Evolutionary conservation across 805 yeast genomes (phyloP), one percentile per base, ranked within the genome.

Genomic region (Kuraishia floccosa): DNA sequence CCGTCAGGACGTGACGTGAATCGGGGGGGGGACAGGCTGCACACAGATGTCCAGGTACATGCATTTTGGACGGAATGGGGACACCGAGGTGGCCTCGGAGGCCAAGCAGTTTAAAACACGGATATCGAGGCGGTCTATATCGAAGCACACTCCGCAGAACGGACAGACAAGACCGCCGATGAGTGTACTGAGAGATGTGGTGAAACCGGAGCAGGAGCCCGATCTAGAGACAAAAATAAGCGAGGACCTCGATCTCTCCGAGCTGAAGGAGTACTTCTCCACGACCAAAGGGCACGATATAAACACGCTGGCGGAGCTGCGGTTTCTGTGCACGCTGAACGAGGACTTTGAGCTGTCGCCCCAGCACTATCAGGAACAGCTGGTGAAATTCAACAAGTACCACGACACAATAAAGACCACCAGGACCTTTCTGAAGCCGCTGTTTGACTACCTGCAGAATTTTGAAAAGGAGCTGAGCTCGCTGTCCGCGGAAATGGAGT

Each of bases 401-500:
- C 44, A 51, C 32, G 28, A 40, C 4, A 42, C 49, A 7, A 39
- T 63, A 4, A 38, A 46, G 22, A 32, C 38, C 10, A 55, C 63
- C n/a, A 41, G 59, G 24, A 36, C 46, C 2, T 57, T 54, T 31
- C 39, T 74, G 24, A 50, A 46, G 23, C 80, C 83, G 3, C 54
- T 82, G 20, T 69, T 68, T 35, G 49, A 52, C 1, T 71, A 74
- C 35, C 54, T 84, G 29, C 46, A 47, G 8, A 52, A 57, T 20
- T 83, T 86, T 52, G 77, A 77, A 44, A 35, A 44, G 3, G 78
- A 78, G 36, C 60, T 80, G 33, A 56, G 65, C 6, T 56, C 62
- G 17, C 54, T 77, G 25, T 72, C 84, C 1, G 48, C 56, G 14
- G 85, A 79, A 38, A 65, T 80, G 66, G 76, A 71, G 43, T 61